Base-by-base conservation (phyloP, 495 filamentous ascomycete species). In the Apiosordaria backusii region DNA sequence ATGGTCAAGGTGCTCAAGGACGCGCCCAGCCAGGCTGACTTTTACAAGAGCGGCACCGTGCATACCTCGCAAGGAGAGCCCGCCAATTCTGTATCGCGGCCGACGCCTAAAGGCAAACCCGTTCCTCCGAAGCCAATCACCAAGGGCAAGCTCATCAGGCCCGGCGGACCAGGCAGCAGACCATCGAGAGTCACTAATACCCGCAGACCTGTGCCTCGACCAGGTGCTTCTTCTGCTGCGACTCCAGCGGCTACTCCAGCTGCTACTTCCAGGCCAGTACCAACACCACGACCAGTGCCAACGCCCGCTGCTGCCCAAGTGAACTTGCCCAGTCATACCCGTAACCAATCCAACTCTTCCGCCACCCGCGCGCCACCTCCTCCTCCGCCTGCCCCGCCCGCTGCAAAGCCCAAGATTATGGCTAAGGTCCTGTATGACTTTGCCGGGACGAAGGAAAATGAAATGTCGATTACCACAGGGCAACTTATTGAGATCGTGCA, bases 391-490 rank as follows among this genome's bases (percentile, higher is more conserved):
- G 83, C 92, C 15, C 86, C 90, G 6, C 81, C 90, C 4, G 82
- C 89, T 53, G 82, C 85, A n/a, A 84, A 86, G 35, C 80, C 87
- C 19, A 86, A 86, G 60, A 87, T 86, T 65, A 94, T 92, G 72
- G 90, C 93, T 9, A 90, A 89, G 80, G 96, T 90, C 6, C 74
- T 97, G 45, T 99, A 98, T 70, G 92, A 96, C 69, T 99, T 97
- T 72, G 81, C 75, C 55, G 92, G 93, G 23, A 86, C 90, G 65
- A 90, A 83, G 59, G 82, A 85, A 61, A 95, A 92, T 67, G 92
- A 97, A 76, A 81, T 98, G 21, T 87, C 87, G 18, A 81, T 99
- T 25, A 83, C 76, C 63, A 85, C 87, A 52, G 92, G 89, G 62
- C 90, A 97, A 67, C 78, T 96, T 26, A 84, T 99, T 50, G 86